A percentile compares a stretch with the other conserved stretches of the same genome.
These are phyloP conservation scores for Fusarium burgessii DNA, from an alignment of 2,329 filamentous ascomycete species.

Conservation along the genomic window DNA sequence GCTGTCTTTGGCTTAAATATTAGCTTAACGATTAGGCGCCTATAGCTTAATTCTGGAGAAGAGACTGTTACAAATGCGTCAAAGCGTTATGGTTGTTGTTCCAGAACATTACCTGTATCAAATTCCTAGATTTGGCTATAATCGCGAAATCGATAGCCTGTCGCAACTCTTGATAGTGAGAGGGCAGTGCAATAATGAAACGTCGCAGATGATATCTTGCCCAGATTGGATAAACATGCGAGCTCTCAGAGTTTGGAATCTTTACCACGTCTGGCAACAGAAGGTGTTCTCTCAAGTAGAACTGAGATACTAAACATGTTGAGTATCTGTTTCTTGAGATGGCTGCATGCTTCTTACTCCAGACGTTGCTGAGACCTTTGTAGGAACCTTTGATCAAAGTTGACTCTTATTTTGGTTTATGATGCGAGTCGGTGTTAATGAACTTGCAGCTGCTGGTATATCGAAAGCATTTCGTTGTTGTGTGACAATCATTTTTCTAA, in stretches of 20 bases:
- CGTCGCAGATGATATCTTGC: background rate
- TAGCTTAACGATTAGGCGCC: background rate
- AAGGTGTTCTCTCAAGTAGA: background rate
- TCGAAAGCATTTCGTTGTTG: no score
- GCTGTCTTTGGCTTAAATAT: background rate
- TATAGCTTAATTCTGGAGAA: background rate
- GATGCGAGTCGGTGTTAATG: no score
- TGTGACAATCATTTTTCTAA: no score
- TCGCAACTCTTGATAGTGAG: background rate
- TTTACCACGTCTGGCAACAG: accelerated
- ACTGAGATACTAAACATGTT: no score
- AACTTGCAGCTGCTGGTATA: no score
- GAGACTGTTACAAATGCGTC: background rate
- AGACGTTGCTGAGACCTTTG: no score
- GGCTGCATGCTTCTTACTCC: no score
- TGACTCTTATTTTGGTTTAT: no score
- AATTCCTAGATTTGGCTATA: background rate
- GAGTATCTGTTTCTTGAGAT: no score
- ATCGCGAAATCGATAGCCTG: background rate
- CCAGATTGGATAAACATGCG: background rate
- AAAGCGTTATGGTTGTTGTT: background rate
- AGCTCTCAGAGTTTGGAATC: background rate
- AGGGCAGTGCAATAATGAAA: slow-evolving; percentile 3
- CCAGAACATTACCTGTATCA: background rate
- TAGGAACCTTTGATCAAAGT: no score